Percentiles rank a stretch among this genome's conserved stretches.
Conservation (phyloP, 495 filamentous ascomycete genomes). For the Trichoderma parareesei region DNA sequence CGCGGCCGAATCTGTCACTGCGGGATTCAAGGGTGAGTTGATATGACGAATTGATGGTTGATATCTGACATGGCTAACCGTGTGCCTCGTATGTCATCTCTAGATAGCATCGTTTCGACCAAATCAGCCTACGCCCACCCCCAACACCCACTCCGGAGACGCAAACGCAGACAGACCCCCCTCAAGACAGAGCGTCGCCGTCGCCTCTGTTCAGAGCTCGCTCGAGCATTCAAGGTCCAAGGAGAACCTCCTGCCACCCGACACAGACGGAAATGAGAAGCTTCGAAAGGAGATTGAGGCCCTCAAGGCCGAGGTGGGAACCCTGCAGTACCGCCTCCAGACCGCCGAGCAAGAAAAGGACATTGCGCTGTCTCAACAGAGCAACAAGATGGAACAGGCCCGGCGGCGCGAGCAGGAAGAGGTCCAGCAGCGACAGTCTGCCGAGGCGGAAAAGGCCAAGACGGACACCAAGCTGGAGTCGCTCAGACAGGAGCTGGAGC, state of each 20-base stretch:
- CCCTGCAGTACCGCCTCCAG: constrained; percentile 44
- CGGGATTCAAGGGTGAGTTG: constrained; percentile 38
- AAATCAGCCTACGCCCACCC: constrained; percentile 52
- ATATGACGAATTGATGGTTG: background rate
- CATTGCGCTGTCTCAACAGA: constrained; percentile 61
- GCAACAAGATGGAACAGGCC: constrained; percentile 72
- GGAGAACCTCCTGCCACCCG: constrained; percentile 39
- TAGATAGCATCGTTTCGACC: constrained; percentile 30
- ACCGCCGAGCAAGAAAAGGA: constrained; percentile 83
- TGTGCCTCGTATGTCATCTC: constrained; percentile 4
- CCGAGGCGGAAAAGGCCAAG: constrained; percentile 59
- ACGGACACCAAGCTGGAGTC: constrained; percentile 63
- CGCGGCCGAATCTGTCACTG: constrained; percentile 23
- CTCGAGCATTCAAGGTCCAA: constrained; percentile 36
- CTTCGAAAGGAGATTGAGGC: constrained; percentile 42
- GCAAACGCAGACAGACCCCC: constrained; percentile 27
- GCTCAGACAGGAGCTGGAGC: constrained; percentile 59
- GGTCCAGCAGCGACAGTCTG: constrained; percentile 70
- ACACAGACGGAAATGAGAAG: constrained; percentile 43
- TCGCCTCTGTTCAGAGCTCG: constrained; percentile 17
- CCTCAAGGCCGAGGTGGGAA: constrained; percentile 47
- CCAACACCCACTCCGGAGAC: constrained; percentile 52
- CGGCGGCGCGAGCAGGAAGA: constrained; percentile 73
- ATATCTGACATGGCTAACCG: background rate
- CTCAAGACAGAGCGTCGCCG: constrained; percentile 26